Conservation (phyloP, 176 grass and related monocot species). For the Hyparrhenia diplandra region DNA sequence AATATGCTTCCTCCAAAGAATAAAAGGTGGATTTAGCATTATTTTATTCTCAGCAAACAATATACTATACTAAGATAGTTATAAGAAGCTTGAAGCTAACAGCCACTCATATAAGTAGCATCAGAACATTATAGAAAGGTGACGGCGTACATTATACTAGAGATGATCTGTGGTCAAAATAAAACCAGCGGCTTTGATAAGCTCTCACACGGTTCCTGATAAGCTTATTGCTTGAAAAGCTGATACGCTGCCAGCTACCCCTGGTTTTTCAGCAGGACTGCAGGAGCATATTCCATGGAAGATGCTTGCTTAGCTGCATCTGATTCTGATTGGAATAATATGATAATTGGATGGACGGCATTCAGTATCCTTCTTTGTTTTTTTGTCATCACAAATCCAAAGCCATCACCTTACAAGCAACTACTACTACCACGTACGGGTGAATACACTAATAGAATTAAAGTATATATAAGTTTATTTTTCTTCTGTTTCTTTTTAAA, state of each 20-base stretch:
- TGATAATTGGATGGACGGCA: not conserved
- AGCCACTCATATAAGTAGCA: not conserved
- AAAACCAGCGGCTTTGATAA: conserved; percentile 23
- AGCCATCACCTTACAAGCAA: not conserved
- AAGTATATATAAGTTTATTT: not conserved
- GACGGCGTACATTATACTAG: not conserved
- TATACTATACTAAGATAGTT: not conserved
- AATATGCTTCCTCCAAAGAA: no score
- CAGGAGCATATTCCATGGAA: conserved; percentile 19
- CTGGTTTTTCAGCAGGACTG: not conserved
- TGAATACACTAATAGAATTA: not conserved
- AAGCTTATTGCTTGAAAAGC: not conserved
- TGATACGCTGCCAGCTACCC: not conserved
- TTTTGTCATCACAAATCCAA: not conserved
- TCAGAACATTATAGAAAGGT: not conserved
- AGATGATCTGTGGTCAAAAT: not conserved
- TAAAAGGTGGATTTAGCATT: no score
- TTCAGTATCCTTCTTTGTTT: not conserved
- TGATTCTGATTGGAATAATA: conserved; percentile 2
- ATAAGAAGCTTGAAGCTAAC: not conserved
- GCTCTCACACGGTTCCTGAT: conserved; percentile 16
- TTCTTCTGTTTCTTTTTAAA: not conserved
- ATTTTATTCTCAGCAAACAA: no score
- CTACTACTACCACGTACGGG: not conserved
- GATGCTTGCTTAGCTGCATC: not conserved